phyloP scores from a whole-genome alignment of 2,329 filamentous ascomycete species.

The Cytospora piceae region DNA sequence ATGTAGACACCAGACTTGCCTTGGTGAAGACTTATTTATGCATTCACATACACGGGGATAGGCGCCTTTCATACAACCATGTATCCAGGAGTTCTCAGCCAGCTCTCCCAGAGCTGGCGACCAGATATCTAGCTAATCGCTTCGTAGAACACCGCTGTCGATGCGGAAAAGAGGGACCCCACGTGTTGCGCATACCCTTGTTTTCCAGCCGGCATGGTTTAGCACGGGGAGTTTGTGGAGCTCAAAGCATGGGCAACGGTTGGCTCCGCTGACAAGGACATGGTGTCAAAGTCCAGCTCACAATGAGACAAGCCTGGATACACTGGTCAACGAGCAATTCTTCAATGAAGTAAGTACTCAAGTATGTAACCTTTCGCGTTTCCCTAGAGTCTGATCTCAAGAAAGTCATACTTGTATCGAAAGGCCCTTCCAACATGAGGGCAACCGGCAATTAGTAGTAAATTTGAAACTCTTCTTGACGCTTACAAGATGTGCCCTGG shows the following conservation, averaged over 20 bases:
- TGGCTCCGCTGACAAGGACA: slow-evolving; percentile 31
- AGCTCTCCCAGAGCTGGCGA: too few relatives aligned
- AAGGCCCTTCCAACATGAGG: neutral
- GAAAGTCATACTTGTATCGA: neutral
- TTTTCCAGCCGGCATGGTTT: slow-evolving; percentile 29
- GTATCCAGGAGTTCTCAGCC: too few relatives aligned
- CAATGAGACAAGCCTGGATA: neutral
- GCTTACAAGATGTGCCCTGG: neutral
- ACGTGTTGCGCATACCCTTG: slow-evolving; percentile 32
- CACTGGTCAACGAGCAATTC: neutral
- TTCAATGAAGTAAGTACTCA: neutral
- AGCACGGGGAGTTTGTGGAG: slow-evolving; percentile 31
- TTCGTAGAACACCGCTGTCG: too few relatives aligned
- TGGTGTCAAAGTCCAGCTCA: slow-evolving; percentile 13
- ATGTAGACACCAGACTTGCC: neutral
- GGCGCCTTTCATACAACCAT: too few relatives aligned
- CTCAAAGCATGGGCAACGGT: slow-evolving; percentile 31
- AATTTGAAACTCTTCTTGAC: neutral
- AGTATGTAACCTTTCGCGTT: neutral
- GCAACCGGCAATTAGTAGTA: too few relatives aligned
- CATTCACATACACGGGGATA: too few relatives aligned
- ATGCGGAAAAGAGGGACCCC: neutral
- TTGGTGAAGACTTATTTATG: neutral
- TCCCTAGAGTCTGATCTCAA: neutral
- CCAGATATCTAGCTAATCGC: too few relatives aligned